These are phyloP conservation scores for Cunninghamia lanceolata DNA, from an alignment of 75 land plant genomes.

Conservation along the genomic window DNA sequence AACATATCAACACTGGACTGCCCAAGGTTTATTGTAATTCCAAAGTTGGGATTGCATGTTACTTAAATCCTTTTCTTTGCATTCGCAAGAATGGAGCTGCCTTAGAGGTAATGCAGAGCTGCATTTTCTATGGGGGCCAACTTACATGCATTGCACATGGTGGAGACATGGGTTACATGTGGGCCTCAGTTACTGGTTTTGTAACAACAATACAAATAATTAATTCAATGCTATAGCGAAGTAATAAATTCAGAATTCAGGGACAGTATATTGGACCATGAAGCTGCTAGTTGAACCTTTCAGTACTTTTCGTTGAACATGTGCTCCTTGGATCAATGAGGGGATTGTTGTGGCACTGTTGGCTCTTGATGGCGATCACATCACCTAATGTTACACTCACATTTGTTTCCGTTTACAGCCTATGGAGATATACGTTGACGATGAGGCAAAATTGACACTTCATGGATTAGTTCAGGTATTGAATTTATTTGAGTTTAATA, in stretches of 20 bases:
- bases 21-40: slow-evolving; percentile 7
- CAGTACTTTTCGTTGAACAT: slow-evolving; percentile 13
- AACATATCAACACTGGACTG: background rate
- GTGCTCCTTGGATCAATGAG: slow-evolving; percentile 25
- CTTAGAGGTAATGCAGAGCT: slow-evolving; percentile 15
- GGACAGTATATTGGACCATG: slow-evolving; percentile 11
- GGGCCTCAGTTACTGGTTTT: slow-evolving; percentile 12
- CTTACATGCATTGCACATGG: slow-evolving; percentile 10
- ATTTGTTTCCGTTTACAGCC: slow-evolving; percentile 86
- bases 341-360: slow-evolving; percentile 20
- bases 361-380: slow-evolving; percentile 32
- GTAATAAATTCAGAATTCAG: slow-evolving; percentile 14
- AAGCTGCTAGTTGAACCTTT: slow-evolving; percentile 16
- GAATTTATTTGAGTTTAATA: background rate
- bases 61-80: slow-evolving; percentile 9
- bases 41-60: background rate
- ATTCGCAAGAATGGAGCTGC: slow-evolving; percentile 16
- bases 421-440: slow-evolving; percentile 99
- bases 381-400: slow-evolving; percentile 58
- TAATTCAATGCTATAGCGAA: slow-evolving; percentile 11
- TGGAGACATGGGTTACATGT: slow-evolving; percentile 14
- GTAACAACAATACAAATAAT: slow-evolving; percentile 15
- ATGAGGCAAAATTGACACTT: slow-evolving; percentile 96
- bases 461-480: slow-evolving; percentile 98
- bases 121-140: slow-evolving; percentile 13